Base-by-base conservation (phyloP, 192 early-diverging fungal species). In the Chytriomyces confervae region DNA sequence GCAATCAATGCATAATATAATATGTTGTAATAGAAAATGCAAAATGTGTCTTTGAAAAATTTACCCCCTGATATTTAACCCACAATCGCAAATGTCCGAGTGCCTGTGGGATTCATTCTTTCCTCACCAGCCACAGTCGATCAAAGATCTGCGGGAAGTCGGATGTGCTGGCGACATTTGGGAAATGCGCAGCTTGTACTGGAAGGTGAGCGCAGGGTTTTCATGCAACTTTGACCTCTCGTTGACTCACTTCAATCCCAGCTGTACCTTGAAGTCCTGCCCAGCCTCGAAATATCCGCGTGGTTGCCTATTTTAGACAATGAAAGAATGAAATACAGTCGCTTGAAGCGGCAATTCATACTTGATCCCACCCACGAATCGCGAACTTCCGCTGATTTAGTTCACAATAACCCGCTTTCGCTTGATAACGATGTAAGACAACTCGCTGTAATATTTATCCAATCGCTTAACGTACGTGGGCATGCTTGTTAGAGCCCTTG, bases 321-420 rank as follows among this genome's bases (percentile, higher is more conserved):
- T 66, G 89, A 94, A 74, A 89, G 94, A 4, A 86, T 88, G 62
- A 82, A 85, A 44, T 96, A 95, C 65, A 69, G 81, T 7, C 87
- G 93, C 45, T 81, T 95, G 63, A 89, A 90, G 69, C 80, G 77
- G 65, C 88, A 90, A 62, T 92, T 90, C 75, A 90, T 94, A 49
- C 86, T 86, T 50, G 88, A 88, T 72, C 92, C 93, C 3, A 81
- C 82, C 24, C 24, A 27, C 27, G 84, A 80, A 13, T 84, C 86
- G 27, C 82, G 84, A n/a, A 79, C 61, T 7, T 76, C 82, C 6
- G 86, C 73, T 5, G 93, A 96, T 81, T 83, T 91, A 63, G 86
- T 83, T 36, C 80, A 90, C 10, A 93, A 96, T 82, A 94, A 98
- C 77, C 97, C 97, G 9, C 87, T 98, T 53, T 92, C 92, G 75